Percentiles rank a stretch among this genome's conserved stretches.
These are phyloP conservation scores for Citrus medica DNA, from an alignment of 345 rosid genomes.

Conservation along the genomic window DNA sequence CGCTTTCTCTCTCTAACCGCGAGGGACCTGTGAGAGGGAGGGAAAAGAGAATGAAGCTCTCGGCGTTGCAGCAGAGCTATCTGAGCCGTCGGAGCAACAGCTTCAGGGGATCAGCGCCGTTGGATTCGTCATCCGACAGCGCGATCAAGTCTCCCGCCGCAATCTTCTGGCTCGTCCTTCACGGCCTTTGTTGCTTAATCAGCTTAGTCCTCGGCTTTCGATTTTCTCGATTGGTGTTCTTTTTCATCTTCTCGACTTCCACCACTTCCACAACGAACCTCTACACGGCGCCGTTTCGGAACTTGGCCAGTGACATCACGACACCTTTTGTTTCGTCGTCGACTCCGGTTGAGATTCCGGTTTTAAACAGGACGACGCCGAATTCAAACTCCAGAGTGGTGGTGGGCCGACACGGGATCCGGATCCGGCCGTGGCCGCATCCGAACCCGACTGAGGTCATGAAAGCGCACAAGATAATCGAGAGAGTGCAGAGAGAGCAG, in stretches of 20 bases:
- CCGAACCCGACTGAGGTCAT: constrained; percentile 88
- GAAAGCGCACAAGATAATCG: constrained; percentile 88
- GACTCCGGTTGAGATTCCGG: constrained; percentile 22
- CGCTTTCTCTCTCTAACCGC: not conserved
- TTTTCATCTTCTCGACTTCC: constrained; percentile 80
- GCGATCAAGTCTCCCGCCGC: constrained; percentile 65
- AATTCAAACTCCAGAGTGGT: constrained; percentile 60
- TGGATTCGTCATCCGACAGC: constrained; percentile 60
- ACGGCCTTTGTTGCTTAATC: constrained; percentile 80
- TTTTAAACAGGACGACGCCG: constrained; percentile 33
- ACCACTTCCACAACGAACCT: constrained; percentile 28
- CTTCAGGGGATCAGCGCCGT: constrained; percentile 50
- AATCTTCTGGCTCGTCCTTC: constrained; percentile 70
- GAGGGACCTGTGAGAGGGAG: constrained; percentile 19
- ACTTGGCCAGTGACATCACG: constrained; percentile 13
- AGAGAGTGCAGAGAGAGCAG: constrained; percentile 92
- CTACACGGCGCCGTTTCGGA: constrained; percentile 63
- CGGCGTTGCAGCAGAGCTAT: constrained; percentile 81
- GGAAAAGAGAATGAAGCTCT: constrained; percentile 65
- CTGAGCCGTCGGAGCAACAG: constrained; percentile 63
- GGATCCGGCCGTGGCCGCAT: constrained; percentile 99
- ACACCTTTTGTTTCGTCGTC: constrained; percentile 16
- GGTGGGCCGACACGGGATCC: constrained; percentile 98
- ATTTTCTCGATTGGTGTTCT: constrained; percentile 88
- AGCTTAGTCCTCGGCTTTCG: constrained; percentile 89